Evolutionary conservation across 768 basidiomycete species (phyloP).

Genomic region (Lactarius quietus): DNA sequence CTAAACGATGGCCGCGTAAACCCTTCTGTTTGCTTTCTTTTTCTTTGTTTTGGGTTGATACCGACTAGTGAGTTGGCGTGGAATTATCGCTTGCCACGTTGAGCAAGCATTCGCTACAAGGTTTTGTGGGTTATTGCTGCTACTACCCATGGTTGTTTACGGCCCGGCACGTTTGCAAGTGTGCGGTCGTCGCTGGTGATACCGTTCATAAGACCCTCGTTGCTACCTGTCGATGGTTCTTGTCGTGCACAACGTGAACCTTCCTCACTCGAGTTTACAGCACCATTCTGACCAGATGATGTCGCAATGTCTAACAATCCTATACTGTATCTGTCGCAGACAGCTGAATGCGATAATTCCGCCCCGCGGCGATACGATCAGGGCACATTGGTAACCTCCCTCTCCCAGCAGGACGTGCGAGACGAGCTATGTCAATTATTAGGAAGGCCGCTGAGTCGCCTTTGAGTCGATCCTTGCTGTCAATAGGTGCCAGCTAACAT

Average conservation of each 20-base stretch:
- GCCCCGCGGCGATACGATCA: neutral
- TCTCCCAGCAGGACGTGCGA: neutral
- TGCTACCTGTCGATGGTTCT: neutral
- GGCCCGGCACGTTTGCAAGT: neutral
- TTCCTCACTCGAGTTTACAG: neutral
- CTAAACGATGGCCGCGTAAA: slow-evolving; percentile 7
- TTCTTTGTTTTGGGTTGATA: neutral
- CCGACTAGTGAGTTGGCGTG: neutral
- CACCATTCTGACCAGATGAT: neutral
- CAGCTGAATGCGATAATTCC: neutral
- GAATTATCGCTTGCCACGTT: neutral
- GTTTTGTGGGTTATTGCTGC: neutral
- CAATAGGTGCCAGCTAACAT: neutral
- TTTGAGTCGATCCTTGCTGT: neutral
- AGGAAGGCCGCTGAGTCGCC: neutral
- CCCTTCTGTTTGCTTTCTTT: neutral
- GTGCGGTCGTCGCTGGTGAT: neutral
- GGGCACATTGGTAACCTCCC: neutral
- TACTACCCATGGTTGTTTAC: neutral
- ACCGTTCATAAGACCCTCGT: neutral
- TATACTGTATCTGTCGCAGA: neutral
- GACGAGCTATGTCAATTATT: neutral
- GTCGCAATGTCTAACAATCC: neutral
- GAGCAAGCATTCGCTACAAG: neutral
- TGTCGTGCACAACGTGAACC: neutral